Evolutionary conservation across 495 filamentous ascomycete species (phyloP).

Genomic region (Hypoxylon perforatum): DNA sequence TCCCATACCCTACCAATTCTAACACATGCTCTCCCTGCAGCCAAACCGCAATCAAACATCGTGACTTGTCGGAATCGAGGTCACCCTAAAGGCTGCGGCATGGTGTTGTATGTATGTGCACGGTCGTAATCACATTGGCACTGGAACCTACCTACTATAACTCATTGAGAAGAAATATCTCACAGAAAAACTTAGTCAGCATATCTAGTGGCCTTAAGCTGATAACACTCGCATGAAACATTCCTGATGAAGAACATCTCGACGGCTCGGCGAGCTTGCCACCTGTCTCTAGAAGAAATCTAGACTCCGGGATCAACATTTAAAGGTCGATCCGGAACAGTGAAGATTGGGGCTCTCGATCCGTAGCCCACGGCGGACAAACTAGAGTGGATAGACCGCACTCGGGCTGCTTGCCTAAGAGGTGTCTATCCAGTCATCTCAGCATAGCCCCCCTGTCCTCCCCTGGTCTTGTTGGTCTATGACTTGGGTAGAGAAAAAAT

Average conservation of each 20-base stretch:
- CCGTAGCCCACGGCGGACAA: conserved; percentile 13
- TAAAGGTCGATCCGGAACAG: conserved; percentile 20
- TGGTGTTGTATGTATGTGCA: conserved; percentile 2
- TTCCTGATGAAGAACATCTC: conserved; percentile 6
- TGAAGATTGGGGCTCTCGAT: conserved; percentile 11
- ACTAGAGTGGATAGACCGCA: conserved; percentile 7
- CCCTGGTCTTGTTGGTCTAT: conserved; percentile 9
- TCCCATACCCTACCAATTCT: conserved; percentile 25
- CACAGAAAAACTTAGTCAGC: neutral
- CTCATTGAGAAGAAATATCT: conserved; percentile 1
- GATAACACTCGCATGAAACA: neutral
- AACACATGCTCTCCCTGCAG: conserved; percentile 24
- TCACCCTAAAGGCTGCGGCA: conserved; percentile 11
- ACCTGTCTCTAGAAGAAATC: conserved; percentile 21
- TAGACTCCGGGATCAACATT: conserved; percentile 16
- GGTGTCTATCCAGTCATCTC: conserved; percentile 11
- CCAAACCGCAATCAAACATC: conserved; percentile 22
- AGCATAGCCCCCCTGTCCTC: conserved; percentile 1
- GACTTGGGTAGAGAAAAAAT: conserved; percentile 31
- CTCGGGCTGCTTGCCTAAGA: neutral
- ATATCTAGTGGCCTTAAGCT: neutral
- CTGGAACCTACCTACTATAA: neutral
- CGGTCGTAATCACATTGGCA: neutral
- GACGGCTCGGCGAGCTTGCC: conserved; percentile 3
- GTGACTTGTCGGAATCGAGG: conserved; percentile 20